A percentile compares a stretch with the other conserved stretches of the same genome.
phyloP scores from a whole-genome alignment of 768 basidiomycete species.

The Cystobasidium tubakii region DNA sequence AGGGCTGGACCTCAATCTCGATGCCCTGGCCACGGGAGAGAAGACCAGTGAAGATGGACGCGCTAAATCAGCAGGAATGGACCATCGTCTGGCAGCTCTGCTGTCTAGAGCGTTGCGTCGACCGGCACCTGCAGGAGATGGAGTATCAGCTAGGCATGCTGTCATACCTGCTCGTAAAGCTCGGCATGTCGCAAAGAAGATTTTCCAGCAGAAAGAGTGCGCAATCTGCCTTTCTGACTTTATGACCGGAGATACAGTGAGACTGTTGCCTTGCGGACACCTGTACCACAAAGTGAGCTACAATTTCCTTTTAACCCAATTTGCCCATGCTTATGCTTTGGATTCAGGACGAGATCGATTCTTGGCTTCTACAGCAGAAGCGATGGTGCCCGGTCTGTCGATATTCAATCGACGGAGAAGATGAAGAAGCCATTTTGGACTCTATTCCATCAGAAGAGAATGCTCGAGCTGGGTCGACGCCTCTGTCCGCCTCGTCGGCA shows the following conservation, averaged over 20 bases:
- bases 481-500: background rate
- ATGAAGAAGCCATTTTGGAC: background rate
- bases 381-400: constrained; percentile 33
- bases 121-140: background rate
- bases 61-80: constrained; percentile 14
- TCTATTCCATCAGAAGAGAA: background rate
- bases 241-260: constrained; percentile 5
- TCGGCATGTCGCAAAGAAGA: constrained; percentile 14
- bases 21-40: constrained; percentile 11
- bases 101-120: background rate
- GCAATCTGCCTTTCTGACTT: constrained; percentile 34
- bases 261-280: constrained; percentile 30
- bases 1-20: constrained; percentile 11
- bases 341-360: constrained; percentile 22
- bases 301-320: background rate
- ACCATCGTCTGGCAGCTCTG: background rate
- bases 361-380: constrained; percentile 23
- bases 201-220: constrained; percentile 28
- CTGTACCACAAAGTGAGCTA: constrained; percentile 11
- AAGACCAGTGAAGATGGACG: background rate
- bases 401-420: constrained; percentile 1
- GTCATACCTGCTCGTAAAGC: constrained; percentile 22
- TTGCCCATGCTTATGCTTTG: background rate
- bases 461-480: background rate
- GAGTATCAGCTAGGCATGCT: background rate